Percentiles rank a stretch among this genome's conserved stretches.
These are phyloP conservation scores for Talaromyces sp. DNA, from an alignment of 2,329 filamentous ascomycete genomes.

Conservation along the genomic window DNA sequence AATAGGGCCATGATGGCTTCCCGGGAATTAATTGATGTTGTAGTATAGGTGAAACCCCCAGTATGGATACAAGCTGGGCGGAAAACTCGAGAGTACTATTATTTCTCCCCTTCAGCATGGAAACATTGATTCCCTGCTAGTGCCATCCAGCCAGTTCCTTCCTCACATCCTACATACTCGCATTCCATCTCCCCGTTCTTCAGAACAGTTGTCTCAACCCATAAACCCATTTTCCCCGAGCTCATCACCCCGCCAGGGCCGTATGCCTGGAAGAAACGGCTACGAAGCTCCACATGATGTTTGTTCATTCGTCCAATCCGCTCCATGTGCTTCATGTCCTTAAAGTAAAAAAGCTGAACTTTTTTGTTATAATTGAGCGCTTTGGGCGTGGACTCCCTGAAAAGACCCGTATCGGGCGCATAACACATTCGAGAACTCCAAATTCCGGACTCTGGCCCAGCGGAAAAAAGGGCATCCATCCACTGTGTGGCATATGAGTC, in stretches of 20 bases:
- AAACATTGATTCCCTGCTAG: not conserved
- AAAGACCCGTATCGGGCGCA: slow-evolving; percentile 2
- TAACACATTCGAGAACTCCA: slow-evolving; percentile 18
- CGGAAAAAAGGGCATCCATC: slow-evolving; percentile 11
- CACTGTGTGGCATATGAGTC: slow-evolving; percentile 7
- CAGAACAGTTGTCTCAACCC: slow-evolving; percentile 22
- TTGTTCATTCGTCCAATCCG: slow-evolving; percentile 11
- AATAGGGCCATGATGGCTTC: too few species aligned
- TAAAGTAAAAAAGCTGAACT: slow-evolving; percentile 21
- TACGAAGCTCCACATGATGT: slow-evolving; percentile 14
- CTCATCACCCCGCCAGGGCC: slow-evolving; percentile 9
- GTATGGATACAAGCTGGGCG: too few species aligned
- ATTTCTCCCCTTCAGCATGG: not conserved
- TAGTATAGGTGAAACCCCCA: too few species aligned
- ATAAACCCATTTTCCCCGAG: slow-evolving; percentile 12
- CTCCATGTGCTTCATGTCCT: slow-evolving; percentile 19
- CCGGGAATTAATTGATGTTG: too few species aligned
- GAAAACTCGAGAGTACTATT: too few species aligned
- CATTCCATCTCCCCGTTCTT: slow-evolving; percentile 14
- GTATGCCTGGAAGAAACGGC: slow-evolving; percentile 15
- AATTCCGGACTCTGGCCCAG: slow-evolving; percentile 2
- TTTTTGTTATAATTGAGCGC: slow-evolving; percentile 17
- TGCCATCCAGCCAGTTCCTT: slow-evolving; percentile 18
- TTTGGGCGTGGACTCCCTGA: not conserved
- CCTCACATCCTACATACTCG: slow-evolving; percentile 23